Base-by-base conservation (phyloP, 1,284 basidiomycete genomes). In the Sporisorium iseilematis-ciliati region DNA sequence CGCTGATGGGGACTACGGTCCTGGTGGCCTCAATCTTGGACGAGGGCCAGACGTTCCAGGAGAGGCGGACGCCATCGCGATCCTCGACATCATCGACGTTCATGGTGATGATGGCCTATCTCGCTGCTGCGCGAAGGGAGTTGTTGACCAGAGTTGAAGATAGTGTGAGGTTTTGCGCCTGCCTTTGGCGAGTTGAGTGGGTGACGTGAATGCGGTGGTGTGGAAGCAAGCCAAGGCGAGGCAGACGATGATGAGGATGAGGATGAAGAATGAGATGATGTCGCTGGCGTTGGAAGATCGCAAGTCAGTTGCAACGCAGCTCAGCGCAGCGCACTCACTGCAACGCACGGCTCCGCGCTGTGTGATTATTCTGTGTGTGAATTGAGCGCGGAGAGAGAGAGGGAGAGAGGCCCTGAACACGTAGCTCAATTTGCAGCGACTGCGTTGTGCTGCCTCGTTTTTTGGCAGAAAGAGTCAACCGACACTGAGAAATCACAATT, bases 41-140 rank as follows among this genome's bases (percentile, higher is more conserved):
- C 43, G 95, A 95, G 1, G 96, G 95, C 94, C 95, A 99, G 65
- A 95, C 94, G 86, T 99, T 99, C 96, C 96, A 98, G 64, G 94
- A 96, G 81, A 87, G 83, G 35, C 85, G 80, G 50, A 85, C 80
- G 62, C 85, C 85, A 77, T 85, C 85, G 65, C 84, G 80, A 69
- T 85, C 85, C 70, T 85, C 85, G 68, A 85, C 84, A 74, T 84
- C 84, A 78, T 85, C 83, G 53, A 84, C 83, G 65, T 84, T 77
- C 75, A 77, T 77, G 38, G 38, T 65, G 50, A 48, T 14, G 31
- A 48, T 14, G 31, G 48, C 26, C 48, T 43, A 18, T 51, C 23
- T 53, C 14, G 42, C 16, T 23, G 46, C 18, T 46, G 42, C 12
- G 38, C 11, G 45, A 4, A 33, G 23, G 38, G 21, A 41, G 18